phyloP scores from a whole-genome alignment of 2,329 filamentous ascomycete genomes.

The Tetracladium maxilliforme region DNA sequence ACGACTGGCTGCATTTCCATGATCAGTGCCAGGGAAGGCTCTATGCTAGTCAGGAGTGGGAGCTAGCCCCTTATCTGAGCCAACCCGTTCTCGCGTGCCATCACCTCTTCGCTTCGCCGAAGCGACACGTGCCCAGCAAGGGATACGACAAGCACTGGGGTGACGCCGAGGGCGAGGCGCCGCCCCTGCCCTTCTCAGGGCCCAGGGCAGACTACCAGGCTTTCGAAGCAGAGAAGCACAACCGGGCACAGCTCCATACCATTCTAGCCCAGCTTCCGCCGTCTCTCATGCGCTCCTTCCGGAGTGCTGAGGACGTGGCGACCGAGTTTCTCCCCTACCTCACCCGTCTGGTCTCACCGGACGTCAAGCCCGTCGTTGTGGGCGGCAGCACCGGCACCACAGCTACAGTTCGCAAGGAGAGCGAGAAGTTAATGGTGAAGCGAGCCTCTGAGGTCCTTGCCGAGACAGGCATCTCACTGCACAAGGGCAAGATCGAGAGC shows the following conservation, averaged over 20 bases:
- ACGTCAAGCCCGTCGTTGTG: conserved; percentile 82
- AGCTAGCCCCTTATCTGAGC: conserved; percentile 74
- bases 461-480: conserved; percentile 69
- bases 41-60: conserved; percentile 82
- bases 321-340: conserved; percentile 78
- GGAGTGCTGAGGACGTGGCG: conserved; percentile 62
- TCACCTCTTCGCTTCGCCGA: conserved; percentile 67
- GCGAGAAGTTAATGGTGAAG: conserved; percentile 67
- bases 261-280: conserved; percentile 59
- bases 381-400: conserved; percentile 52
- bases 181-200: conserved; percentile 63
- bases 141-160: conserved; percentile 29
- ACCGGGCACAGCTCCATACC: conserved; percentile 54
- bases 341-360: conserved; percentile 69
- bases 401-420: conserved; percentile 78
- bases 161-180: conserved; percentile 23
- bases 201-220: conserved; percentile 71
- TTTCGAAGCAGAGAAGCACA: conserved; percentile 67
- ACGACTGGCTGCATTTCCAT: conserved; percentile 94
- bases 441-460: conserved; percentile 69
- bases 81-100: conserved; percentile 85
- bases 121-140: conserved; percentile 20
- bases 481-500: conserved; percentile 64
- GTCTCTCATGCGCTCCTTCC: conserved; percentile 61
- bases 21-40: conserved; percentile 68